Evolutionary conservation across 2,329 filamentous ascomycete species (phyloP).

Genomic region (Phaeosphaeria sp.): DNA sequence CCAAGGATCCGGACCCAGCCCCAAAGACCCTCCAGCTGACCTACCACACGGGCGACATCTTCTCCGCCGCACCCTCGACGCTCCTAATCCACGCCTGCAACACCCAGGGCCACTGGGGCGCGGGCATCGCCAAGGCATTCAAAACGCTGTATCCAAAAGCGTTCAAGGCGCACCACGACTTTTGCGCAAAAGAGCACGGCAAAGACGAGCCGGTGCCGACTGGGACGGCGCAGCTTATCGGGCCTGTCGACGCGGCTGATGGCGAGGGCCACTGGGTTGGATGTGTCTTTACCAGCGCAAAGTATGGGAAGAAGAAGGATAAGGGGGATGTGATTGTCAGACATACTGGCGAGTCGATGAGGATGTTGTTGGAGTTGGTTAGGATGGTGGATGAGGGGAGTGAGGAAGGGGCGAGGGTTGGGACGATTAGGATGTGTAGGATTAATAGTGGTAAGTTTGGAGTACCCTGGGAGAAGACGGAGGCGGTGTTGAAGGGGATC

Average conservation of each 20-base stretch:
- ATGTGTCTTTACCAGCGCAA: slow-evolving; percentile 64
- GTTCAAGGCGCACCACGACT: slow-evolving; percentile 53
- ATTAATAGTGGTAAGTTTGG: slow-evolving; percentile 66
- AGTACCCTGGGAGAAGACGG: slow-evolving; percentile 61
- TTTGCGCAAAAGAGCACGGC: slow-evolving; percentile 51
- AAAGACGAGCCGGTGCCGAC: slow-evolving; percentile 36
- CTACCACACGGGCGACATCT: slow-evolving; percentile 56
- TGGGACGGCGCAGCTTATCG: slow-evolving; percentile 62
- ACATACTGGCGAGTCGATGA: slow-evolving; percentile 58
- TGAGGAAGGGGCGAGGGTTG: slow-evolving; percentile 12
- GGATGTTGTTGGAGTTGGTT: slow-evolving; percentile 56
- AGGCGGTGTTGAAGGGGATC: slow-evolving; percentile 47
- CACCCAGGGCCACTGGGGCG: slow-evolving; percentile 62
- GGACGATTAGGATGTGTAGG: slow-evolving; percentile 55
- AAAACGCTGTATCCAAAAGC: slow-evolving; percentile 58
- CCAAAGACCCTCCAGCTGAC: slow-evolving; percentile 13
- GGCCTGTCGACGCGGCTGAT: slow-evolving; percentile 50
- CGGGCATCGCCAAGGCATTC: slow-evolving; percentile 64
- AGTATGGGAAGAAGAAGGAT: slow-evolving; percentile 56
- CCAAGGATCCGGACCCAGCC: neutral
- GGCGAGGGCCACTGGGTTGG: slow-evolving; percentile 59
- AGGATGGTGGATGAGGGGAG: slow-evolving; percentile 26
- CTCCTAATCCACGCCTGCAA: slow-evolving; percentile 68
- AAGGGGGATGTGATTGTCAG: slow-evolving; percentile 53
- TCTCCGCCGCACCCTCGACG: slow-evolving; percentile 55